phyloP scores from a whole-genome alignment of 352 stramenopile species.

The Phytophthora ohioensis region DNA sequence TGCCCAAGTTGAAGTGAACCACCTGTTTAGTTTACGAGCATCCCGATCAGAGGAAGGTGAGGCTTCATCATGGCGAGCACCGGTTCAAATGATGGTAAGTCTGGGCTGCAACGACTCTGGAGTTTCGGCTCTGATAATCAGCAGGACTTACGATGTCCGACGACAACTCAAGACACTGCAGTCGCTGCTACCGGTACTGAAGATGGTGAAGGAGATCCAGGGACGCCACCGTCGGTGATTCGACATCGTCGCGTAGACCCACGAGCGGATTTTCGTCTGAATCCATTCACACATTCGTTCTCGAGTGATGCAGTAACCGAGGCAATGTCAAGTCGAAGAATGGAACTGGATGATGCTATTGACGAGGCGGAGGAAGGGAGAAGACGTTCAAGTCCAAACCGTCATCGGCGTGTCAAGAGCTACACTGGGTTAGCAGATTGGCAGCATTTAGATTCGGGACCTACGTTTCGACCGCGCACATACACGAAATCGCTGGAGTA shows the following conservation, averaged over 20 bases:
- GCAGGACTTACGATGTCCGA: slow-evolving; percentile 35
- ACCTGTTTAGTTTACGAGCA: too few species aligned
- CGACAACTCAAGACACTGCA: slow-evolving; percentile 18
- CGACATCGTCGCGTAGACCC: slow-evolving; percentile 30
- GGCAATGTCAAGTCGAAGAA: slow-evolving; percentile 52
- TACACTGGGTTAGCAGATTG: slow-evolving; percentile 48
- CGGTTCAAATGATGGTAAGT: slow-evolving; percentile 8
- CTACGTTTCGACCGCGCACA: slow-evolving; percentile 53
- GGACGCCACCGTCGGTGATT: slow-evolving; percentile 35
- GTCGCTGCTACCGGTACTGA: not conserved
- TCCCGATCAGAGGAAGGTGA: not conserved
- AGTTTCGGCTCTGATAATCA: slow-evolving; percentile 53
- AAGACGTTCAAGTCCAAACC: slow-evolving; percentile 18
- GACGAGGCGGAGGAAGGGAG: slow-evolving; percentile 19
- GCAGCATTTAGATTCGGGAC: slow-evolving; percentile 28
- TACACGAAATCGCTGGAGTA: slow-evolving; percentile 87
- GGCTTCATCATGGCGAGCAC: slow-evolving; percentile 19
- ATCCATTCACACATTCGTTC: slow-evolving; percentile 37
- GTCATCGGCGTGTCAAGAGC: slow-evolving; percentile 63
- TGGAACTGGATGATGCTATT: slow-evolving; percentile 39
- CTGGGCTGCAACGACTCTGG: slow-evolving; percentile 53
- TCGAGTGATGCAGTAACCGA: slow-evolving; percentile 46
- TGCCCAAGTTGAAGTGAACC: slow-evolving; percentile 31
- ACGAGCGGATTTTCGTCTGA: slow-evolving; percentile 32
- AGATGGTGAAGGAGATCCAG: slow-evolving; percentile 1